phyloP scores from a whole-genome alignment of 306 rosid genomes.

The Cucurbita ficifolia region DNA sequence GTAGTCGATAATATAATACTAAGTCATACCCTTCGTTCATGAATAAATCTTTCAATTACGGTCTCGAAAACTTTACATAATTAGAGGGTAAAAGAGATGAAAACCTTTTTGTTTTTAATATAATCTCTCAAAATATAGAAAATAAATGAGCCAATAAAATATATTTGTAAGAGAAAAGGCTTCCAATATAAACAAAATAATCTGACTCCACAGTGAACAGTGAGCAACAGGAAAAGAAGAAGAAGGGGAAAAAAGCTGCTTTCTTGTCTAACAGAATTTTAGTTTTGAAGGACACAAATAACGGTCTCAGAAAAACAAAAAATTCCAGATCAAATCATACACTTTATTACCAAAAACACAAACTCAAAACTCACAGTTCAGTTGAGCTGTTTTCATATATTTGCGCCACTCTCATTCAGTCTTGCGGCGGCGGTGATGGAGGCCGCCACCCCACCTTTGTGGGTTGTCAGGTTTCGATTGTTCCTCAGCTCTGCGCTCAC shows the following conservation, averaged over 20 bases:
- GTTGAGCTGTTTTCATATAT: neutral
- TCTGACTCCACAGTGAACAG: neutral
- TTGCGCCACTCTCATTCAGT: conserved; percentile 27
- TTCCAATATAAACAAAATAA: neutral
- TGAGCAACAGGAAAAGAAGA: neutral
- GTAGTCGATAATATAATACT: too few relatives aligned
- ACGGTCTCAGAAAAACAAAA: neutral
- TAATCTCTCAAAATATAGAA: too few relatives aligned
- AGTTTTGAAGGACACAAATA: neutral
- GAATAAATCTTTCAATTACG: too few relatives aligned
- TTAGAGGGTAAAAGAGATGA: too few relatives aligned
- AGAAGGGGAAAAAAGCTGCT: neutral
- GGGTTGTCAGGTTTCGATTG: conserved; percentile 15
- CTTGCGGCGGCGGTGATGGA: conserved; percentile 50
- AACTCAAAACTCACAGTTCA: neutral
- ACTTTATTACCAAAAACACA: neutral
- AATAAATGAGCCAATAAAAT: too few relatives aligned
- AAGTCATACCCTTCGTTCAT: too few relatives aligned
- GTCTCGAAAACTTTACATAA: too few relatives aligned
- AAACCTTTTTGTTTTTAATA: too few relatives aligned
- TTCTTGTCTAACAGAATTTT: neutral
- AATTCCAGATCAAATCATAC: neutral
- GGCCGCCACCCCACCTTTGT: conserved; percentile 62
- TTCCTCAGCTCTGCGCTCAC: conserved; percentile 50
- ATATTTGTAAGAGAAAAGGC: too few relatives aligned